These are phyloP conservation scores for Eucalyptus shirleyi DNA, from an alignment of 345 rosid species.

Conservation along the genomic window DNA sequence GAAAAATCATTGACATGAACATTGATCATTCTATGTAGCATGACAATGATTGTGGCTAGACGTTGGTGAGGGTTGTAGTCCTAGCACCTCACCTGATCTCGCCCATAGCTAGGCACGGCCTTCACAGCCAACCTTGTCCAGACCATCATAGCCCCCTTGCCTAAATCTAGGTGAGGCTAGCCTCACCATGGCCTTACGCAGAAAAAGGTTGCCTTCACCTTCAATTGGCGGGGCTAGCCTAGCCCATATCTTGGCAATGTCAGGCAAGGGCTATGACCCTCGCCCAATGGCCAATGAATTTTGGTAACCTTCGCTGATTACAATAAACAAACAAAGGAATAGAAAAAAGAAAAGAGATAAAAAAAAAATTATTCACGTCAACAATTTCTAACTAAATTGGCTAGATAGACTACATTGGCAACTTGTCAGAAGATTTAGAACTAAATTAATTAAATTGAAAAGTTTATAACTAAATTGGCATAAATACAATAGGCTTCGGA, in stretches of 20 bases:
- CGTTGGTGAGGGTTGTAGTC: background rate
- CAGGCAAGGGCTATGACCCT: background rate
- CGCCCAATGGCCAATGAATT: background rate
- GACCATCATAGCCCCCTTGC: background rate
- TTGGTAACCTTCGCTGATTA: background rate
- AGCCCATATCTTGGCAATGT: background rate
- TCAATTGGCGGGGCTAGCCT: background rate
- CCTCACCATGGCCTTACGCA: background rate
- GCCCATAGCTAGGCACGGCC: background rate
- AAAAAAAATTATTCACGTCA: background rate
- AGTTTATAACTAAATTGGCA: background rate
- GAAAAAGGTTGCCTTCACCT: too few relatives aligned
- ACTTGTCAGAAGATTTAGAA: rapidly evolving
- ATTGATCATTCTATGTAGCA: background rate
- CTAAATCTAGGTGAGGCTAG: background rate
- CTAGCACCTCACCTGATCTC: too few relatives aligned
- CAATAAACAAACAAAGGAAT: background rate
- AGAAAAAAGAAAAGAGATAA: background rate
- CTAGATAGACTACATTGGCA: too few relatives aligned
- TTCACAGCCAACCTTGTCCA: background rate
- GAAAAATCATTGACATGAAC: too few relatives aligned
- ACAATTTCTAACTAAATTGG: too few relatives aligned
- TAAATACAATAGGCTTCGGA: rapidly evolving
- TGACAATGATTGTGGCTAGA: background rate
- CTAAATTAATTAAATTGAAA: background rate